A percentile compares a stretch with the other conserved stretches of the same genome.
phyloP scores from a whole-genome alignment of 257 asterid genomes.

The Prunella vulgaris region DNA sequence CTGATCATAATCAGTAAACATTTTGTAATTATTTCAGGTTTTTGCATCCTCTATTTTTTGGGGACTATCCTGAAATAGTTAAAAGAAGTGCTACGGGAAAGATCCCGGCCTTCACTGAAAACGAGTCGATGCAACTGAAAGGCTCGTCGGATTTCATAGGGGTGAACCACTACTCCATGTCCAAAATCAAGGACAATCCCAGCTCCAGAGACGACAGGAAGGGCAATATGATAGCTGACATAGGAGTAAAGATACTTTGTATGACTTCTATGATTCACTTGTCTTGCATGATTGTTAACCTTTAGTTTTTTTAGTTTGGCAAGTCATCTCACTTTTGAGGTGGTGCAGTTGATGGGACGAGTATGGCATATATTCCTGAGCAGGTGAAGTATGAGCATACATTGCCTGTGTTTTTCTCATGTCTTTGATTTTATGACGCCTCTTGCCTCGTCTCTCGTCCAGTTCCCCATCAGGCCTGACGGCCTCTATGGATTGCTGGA shows the following conservation, averaged over 20 bases:
- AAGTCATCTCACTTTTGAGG: neutral
- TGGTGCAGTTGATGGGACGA: neutral
- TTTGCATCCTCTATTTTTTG: constrained; percentile 41
- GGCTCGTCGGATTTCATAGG: constrained; percentile 53
- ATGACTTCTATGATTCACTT: neutral
- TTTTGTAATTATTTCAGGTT: constrained; percentile 30
- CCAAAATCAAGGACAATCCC: constrained; percentile 24
- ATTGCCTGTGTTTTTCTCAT: neutral
- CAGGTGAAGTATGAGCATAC: constrained; percentile 13
- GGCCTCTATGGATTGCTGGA: constrained; percentile 34
- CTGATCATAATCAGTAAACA: too few species aligned
- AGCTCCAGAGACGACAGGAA: neutral
- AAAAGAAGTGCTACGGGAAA: constrained; percentile 32
- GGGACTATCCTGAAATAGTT: constrained; percentile 52
- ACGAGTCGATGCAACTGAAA: constrained; percentile 39
- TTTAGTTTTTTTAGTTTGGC: neutral
- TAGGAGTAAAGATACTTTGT: constrained; percentile 24
- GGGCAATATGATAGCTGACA: constrained; percentile 27
- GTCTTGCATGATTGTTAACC: too few species aligned
- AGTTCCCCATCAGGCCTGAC: constrained; percentile 16
- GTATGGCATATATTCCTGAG: neutral
- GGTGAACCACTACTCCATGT: constrained; percentile 36
- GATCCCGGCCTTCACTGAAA: constrained; percentile 34
- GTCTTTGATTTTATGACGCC: too few species aligned
- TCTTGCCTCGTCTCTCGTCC: neutral